Percentiles rank a stretch among this genome's conserved stretches.
Evolutionary conservation across 2,329 filamentous ascomycete species (phyloP).

Genomic region (Pseudogymnoascus verrucosus): DNA sequence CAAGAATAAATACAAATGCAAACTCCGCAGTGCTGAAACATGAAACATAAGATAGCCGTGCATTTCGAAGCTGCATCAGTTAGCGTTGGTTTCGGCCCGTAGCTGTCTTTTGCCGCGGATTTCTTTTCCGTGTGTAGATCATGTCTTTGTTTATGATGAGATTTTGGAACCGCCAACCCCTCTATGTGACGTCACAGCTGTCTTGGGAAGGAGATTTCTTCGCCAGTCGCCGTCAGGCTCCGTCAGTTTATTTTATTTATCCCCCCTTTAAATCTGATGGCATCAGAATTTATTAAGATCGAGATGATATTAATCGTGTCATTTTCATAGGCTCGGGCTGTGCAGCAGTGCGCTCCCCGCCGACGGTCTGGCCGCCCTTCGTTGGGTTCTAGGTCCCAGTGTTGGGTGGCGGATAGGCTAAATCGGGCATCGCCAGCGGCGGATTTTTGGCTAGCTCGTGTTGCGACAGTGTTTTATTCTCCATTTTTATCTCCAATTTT

Average conservation of each 20-base stretch:
- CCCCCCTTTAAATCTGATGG: neutral
- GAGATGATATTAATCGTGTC: neutral
- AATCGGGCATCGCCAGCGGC: neutral
- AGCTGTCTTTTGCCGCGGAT: neutral
- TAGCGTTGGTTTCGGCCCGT: conserved; percentile 1
- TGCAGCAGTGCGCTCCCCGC: neutral
- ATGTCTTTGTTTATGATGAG: neutral
- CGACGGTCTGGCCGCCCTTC: neutral
- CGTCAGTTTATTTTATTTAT: neutral
- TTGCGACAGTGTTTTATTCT: conserved; percentile 3
- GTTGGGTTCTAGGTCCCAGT: conserved; percentile 1
- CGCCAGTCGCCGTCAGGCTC: neutral
- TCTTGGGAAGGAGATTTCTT: neutral
- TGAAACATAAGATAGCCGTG: neutral
- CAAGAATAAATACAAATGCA: neutral
- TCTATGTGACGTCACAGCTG: neutral
- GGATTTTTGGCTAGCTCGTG: neutral
- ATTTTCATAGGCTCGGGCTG: neutral
- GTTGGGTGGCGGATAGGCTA: conserved; percentile 6
- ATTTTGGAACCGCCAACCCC: neutral
- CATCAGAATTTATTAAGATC: neutral
- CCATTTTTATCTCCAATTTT: conserved; percentile 5
- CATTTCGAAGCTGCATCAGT: neutral
- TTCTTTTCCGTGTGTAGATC: neutral
- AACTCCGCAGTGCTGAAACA: neutral